A percentile compares a stretch with the other conserved stretches of the same genome.
Conservation (phyloP, 345 rosid species). For the Moricandia moricandioides region DNA sequence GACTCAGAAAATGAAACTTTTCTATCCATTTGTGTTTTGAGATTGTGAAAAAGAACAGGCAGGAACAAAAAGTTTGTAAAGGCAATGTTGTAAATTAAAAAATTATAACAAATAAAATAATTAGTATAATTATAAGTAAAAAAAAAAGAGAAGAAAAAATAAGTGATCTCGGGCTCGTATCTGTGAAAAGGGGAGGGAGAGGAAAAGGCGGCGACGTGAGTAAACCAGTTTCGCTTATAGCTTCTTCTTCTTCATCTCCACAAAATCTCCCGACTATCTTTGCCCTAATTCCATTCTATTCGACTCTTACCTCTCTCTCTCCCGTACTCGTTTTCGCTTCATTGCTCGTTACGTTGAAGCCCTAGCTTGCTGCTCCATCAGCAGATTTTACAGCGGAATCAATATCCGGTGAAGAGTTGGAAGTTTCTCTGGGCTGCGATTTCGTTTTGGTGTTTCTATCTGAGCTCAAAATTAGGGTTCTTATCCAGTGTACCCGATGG, state of each 20-base stretch:
- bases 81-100: background rate
- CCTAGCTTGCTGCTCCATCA: background rate
- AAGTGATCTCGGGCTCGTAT: background rate
- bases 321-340: background rate
- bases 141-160: background rate
- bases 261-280: constrained; percentile 14
- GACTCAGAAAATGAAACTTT: background rate
- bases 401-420: constrained; percentile 4
- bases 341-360: constrained; percentile 6
- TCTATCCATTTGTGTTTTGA: background rate
- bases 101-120: background rate
- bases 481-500: constrained; percentile 42
- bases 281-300: background rate
- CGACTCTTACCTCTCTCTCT: background rate
- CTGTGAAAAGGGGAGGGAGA: background rate
- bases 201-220: constrained; percentile 27
- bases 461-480: constrained; percentile 33
- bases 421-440: background rate
- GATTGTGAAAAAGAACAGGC: background rate
- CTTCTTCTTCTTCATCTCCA: background rate
- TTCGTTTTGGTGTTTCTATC: background rate
- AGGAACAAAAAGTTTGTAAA: background rate
- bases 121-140: background rate
- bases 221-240: constrained; percentile 11
- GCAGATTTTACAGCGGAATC: background rate